Percentiles rank a stretch among this genome's conserved stretches.
Evolutionary conservation across 116 monocot genomes (phyloP).

Genomic region (Posidonia oceanica): DNA sequence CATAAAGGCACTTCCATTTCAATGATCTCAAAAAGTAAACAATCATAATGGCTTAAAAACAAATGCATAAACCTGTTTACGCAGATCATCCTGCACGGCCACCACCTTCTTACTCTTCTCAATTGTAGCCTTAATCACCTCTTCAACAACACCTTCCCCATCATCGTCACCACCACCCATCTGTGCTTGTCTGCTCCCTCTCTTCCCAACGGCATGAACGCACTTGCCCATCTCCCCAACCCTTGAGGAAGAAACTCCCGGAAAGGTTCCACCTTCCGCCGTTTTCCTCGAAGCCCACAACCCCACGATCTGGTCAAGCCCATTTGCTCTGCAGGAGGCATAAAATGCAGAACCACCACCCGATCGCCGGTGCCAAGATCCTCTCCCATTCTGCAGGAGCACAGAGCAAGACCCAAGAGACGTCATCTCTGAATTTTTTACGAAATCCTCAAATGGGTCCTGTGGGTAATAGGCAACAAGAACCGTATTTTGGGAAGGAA

Average conservation of each 20-base stretch:
- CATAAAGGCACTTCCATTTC: not conserved
- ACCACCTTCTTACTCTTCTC: conserved; percentile 42
- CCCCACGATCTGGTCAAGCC: not conserved
- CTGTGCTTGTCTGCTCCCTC: not conserved
- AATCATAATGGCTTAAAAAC: not conserved
- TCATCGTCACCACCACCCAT: not conserved
- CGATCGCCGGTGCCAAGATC: not conserved
- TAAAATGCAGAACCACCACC: not conserved
- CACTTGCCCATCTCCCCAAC: not conserved
- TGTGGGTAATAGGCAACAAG: not conserved
- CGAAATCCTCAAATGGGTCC: not conserved
- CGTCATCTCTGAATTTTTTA: not conserved
- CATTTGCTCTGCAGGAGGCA: conserved; percentile 1
- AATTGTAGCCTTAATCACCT: conserved; percentile 27
- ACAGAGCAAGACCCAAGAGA: not conserved
- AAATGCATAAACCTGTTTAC: conserved; percentile 28
- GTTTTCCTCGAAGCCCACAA: not conserved
- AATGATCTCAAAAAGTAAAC: not conserved
- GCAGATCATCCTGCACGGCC: conserved; percentile 36
- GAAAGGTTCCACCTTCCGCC: not conserved
- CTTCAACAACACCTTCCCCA: conserved; percentile 11
- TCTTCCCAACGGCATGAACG: not conserved
- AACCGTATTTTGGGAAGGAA: not conserved
- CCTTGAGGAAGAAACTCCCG: not conserved
- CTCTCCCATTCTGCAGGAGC: conserved; percentile 7